Conservation (phyloP, 352 stramenopile species). For the Phytopythium delawarense region DNA sequence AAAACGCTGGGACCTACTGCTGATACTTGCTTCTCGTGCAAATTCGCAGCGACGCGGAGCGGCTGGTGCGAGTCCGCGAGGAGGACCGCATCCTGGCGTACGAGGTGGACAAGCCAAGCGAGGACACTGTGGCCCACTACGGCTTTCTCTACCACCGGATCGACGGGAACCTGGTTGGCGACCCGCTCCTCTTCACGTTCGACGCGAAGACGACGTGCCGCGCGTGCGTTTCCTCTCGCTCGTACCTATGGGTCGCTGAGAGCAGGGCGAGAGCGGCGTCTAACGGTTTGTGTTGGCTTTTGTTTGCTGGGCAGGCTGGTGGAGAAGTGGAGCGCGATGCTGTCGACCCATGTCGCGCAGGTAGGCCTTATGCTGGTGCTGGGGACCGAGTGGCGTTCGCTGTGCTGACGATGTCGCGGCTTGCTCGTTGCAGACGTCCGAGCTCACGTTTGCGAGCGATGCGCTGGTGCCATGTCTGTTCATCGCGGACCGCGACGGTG, state of each 20-base stretch:
- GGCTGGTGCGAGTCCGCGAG: slow-evolving; percentile 51
- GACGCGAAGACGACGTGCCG: slow-evolving; percentile 51
- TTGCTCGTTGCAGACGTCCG: slow-evolving; percentile 10
- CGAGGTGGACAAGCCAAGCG: slow-evolving; percentile 33
- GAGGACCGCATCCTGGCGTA: slow-evolving; percentile 78
- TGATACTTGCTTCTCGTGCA: background rate
- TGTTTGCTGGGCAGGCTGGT: slow-evolving; percentile 24
- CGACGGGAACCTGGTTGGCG: slow-evolving; percentile 41
- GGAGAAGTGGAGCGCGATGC: slow-evolving; percentile 47
- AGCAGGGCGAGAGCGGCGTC: background rate
- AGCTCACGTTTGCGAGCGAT: slow-evolving; percentile 30
- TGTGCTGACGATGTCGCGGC: background rate
- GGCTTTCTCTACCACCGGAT: slow-evolving; percentile 74
- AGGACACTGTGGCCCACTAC: slow-evolving; percentile 28
- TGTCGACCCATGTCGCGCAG: slow-evolving; percentile 41
- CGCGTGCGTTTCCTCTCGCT: slow-evolving; percentile 23
- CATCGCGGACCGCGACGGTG: slow-evolving; percentile 52
- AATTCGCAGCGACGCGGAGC: slow-evolving; percentile 41
- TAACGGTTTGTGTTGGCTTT: background rate
- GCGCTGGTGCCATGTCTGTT: slow-evolving; percentile 47
- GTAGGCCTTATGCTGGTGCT: background rate
- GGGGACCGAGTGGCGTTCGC: background rate
- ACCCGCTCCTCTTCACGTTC: slow-evolving; percentile 71
- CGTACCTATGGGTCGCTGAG: background rate
- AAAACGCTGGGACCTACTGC: slow-evolving; percentile 4